These are phyloP conservation scores for Draba incana DNA, from an alignment of 345 rosid species.

Conservation along the genomic window DNA sequence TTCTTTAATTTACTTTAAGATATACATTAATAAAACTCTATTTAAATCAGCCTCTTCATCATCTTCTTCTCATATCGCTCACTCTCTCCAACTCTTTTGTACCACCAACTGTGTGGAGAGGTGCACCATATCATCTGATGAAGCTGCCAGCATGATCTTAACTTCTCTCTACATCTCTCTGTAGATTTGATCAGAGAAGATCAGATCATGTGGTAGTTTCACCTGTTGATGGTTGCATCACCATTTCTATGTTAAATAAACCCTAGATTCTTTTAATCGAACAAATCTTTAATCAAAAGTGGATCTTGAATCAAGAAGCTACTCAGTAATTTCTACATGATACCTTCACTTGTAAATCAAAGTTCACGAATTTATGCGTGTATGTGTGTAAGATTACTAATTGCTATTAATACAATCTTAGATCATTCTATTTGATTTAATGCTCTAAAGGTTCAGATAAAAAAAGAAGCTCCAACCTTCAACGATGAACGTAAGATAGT, in stretches of 20 bases:
- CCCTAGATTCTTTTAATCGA: not conserved
- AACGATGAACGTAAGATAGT: too few species aligned
- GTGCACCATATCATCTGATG: slow-evolving; percentile 36
- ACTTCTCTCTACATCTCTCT: slow-evolving; percentile 25
- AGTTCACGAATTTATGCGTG: not conserved
- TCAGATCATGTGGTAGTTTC: slow-evolving; percentile 90
- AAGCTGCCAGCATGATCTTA: slow-evolving; percentile 44
- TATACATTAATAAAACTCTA: slow-evolving; percentile 16
- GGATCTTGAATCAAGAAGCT: slow-evolving; percentile 27
- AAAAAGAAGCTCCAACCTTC: not conserved
- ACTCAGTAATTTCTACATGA: not conserved
- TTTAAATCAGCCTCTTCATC: slow-evolving; percentile 17
- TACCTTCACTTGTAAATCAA: slow-evolving; percentile 28
- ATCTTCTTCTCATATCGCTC: slow-evolving; percentile 10
- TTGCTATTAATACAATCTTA: not conserved
- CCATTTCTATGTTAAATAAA: not conserved
- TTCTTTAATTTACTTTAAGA: not conserved
- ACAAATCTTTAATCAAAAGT: slow-evolving; percentile 7
- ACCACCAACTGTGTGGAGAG: slow-evolving; percentile 13
- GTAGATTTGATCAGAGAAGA: slow-evolving; percentile 41
- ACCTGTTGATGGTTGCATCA: slow-evolving; percentile 62
- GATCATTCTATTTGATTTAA: too few species aligned
- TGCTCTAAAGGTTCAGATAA: not conserved
- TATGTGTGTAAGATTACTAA: not conserved
- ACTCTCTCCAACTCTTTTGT: slow-evolving; percentile 26